Base-by-base conservation (phyloP, 805 yeast genomes). In the Candida verbasci region DNA sequence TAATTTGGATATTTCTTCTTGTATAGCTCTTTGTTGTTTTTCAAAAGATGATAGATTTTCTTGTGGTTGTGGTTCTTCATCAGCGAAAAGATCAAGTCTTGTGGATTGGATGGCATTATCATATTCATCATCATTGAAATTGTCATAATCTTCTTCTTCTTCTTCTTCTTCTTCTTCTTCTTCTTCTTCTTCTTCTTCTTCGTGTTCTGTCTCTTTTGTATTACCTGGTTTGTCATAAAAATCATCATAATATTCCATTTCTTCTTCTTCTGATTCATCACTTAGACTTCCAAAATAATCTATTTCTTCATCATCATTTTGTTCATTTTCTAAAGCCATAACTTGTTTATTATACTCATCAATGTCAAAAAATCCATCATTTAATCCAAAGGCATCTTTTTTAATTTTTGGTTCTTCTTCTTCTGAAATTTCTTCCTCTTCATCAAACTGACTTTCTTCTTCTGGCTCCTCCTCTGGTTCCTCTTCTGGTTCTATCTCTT, bases 311-410 rank as follows among this genome's bases (percentile, higher is more conserved):
- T 48, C 50, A 5, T 46, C 52, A 17, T 61, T 69, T 26, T 72
- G 70, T 10, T 46, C 57, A 11, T 68, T 67, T 24, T 70, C 73
- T 48, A 78, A 70, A 3, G 74, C 83, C 28, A 84, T 52, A n/a
- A 80, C 77, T 54, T 80, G 87, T 51, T 72, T 76, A 60, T 83
- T 86, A 65, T 85, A 91, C 37, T 83, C 85, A 46, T 87, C 95
- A 28, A 91, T 76, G 41, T 86, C 79, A 53, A 91, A 91, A 47
- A 88, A 82, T 6, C 79, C 86, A 50, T 86, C 95, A 53, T 89
- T 85, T 21, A 89, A 68, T 1, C 88, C 91, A 49, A 71, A 74
- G 2, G 62, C 70, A 49, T 80, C 86, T 27, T 69, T 67, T 15
- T 49, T 49, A 41, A 57, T 49, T 40, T 20, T 17, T 44, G 15